Evolutionary conservation across 306 rosid species (phyloP).

Genomic region (Sicyos baderoa): DNA sequence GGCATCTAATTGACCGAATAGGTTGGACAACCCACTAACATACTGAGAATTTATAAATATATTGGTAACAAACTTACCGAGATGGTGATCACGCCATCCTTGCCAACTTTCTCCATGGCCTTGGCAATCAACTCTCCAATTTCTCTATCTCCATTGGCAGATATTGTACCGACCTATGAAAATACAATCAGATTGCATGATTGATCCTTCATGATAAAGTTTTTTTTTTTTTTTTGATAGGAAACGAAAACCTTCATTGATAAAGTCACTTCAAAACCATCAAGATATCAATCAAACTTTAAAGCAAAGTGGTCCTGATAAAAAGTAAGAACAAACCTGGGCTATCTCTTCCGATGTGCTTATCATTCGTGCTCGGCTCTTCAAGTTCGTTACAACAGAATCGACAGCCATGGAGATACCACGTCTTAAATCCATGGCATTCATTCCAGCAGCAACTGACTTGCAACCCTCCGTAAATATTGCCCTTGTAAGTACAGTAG

Average conservation of each 20-base stretch:
- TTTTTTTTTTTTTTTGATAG: too few relatives aligned
- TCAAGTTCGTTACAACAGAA: constrained; percentile 73
- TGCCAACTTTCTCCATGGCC: constrained; percentile 98
- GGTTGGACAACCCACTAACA: neutral
- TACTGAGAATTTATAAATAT: neutral
- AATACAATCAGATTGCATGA: neutral
- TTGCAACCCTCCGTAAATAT: constrained; percentile 91
- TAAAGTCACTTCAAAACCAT: neutral
- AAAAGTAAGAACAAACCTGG: constrained; percentile 45
- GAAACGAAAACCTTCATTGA: too few relatives aligned
- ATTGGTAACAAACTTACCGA: constrained; percentile 39
- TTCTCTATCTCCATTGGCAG: constrained; percentile 89
- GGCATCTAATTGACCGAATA: neutral
- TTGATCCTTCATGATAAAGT: neutral
- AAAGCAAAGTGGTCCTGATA: neutral
- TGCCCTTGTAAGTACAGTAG: constrained; percentile 80
- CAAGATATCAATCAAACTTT: neutral
- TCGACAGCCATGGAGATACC: constrained; percentile 89
- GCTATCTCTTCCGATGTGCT: constrained; percentile 97
- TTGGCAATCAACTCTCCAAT: constrained; percentile 93
- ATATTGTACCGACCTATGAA: constrained; percentile 83
- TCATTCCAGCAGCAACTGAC: constrained; percentile 97
- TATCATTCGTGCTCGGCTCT: constrained; percentile 86
- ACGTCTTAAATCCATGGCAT: constrained; percentile 91
- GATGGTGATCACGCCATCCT: constrained; percentile 92